Evolutionary conservation across 2,329 filamentous ascomycete genomes (phyloP), one percentile per base, ranked within the genome.

Genomic region (Ophiocordyceps sinensis): DNA sequence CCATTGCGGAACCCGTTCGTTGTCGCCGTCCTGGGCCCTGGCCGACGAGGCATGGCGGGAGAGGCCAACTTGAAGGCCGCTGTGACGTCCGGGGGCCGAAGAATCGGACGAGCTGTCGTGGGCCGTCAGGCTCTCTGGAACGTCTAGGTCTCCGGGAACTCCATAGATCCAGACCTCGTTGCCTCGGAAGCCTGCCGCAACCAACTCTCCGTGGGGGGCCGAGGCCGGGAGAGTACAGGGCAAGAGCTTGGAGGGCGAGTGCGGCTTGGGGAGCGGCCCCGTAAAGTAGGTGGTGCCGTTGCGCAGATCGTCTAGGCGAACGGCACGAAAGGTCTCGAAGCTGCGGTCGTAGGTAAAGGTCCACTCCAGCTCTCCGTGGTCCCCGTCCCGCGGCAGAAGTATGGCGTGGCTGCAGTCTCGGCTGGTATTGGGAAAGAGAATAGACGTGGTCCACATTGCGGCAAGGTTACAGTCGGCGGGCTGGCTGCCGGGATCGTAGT

Each of bases 381-480:
- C 66, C 5, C 71, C 72, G 45, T 76, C 67, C 48, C 77, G 38
- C 21, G 38, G 74, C 14, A 89, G 64, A 37, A 89, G 59, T 1
- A 82, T 77, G 17, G 82, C 82, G 59, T 88, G 82, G 49, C 81
- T 86, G 53, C 82, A 87, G 48, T 85, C 80, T 39, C 77, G 74
- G 49, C 79, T 85, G n/a, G 77, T 80, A 49, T 87, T 85, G 4
- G 85, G 84, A 43, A 89, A 89, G 3, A 91, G 64, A 37, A 91
- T 88, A 29, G 86, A 87, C 1, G 83, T 86, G 7, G 85, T 89
- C 85, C 85, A 91, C 53, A 89, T 71, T 21, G 79, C 75, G 54
- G 79, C 82, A 45, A 86, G 71, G 46, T 78, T 73, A 43, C 84
- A 76, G 44, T 81, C 77, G 12, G 67, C 71, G 46, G 81, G 67